phyloP scores from a whole-genome alignment of 805 yeast genomes.

The Kluyveromyces siamensis region DNA sequence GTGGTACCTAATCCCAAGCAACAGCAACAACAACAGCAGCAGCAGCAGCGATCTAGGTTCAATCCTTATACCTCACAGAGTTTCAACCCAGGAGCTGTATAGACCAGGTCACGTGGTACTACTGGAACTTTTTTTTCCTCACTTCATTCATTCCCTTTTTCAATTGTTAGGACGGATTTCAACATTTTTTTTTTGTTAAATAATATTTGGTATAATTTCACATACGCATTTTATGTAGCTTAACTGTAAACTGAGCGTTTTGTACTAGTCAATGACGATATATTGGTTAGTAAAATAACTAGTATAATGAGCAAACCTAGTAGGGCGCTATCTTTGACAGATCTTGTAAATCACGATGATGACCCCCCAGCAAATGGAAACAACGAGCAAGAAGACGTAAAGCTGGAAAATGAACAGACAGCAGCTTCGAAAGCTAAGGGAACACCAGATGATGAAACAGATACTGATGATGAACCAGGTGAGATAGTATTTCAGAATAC shows the following conservation, averaged over 20 bases:
- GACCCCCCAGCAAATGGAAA: not conserved
- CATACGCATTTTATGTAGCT: not conserved
- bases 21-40: conserved; percentile 7
- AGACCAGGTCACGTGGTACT: not conserved
- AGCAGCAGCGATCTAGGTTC: conserved; percentile 37
- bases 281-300: not conserved
- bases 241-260: not conserved
- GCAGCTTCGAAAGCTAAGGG: not conserved
- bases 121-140: not conserved
- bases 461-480: conserved; percentile 25
- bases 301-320: conserved; percentile 5
- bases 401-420: not conserved
- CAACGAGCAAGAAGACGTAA: not conserved
- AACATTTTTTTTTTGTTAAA: not conserved
- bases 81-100: conserved; percentile 40
- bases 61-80: conserved; percentile 61
- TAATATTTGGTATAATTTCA: not conserved
- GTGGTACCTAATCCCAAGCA: conserved; percentile 3
- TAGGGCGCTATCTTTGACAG: conserved; percentile 28
- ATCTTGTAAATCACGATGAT: conserved; percentile 29
- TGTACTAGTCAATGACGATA: not conserved
- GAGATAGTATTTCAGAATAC: conserved; percentile 18
- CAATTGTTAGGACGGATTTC: not conserved
- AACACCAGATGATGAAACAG: conserved; percentile 23
- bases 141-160: not conserved